Percentiles rank a stretch among this genome's conserved stretches.
These are phyloP conservation scores for Pseudonectria foliicola DNA, from an alignment of 2,329 filamentous ascomycete genomes.

Conservation along the genomic window DNA sequence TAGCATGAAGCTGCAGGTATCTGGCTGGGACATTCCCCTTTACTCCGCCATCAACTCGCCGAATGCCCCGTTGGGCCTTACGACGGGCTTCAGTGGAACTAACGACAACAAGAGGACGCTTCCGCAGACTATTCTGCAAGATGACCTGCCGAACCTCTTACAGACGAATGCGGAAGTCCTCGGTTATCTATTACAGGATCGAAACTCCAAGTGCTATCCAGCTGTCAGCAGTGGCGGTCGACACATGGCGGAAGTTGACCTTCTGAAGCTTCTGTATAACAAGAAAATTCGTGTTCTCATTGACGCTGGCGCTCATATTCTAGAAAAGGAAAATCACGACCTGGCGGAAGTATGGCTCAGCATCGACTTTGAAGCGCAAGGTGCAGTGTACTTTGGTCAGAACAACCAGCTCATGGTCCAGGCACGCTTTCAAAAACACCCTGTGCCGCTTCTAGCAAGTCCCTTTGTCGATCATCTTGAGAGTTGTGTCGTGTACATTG, in stretches of 20 bases:
- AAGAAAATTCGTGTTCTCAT: slow-evolving; percentile 46
- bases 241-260: slow-evolving; percentile 28
- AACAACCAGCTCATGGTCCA: slow-evolving; percentile 19
- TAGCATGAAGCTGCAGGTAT: slow-evolving; percentile 53
- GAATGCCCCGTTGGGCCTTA: slow-evolving; percentile 28
- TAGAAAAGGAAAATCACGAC: slow-evolving; percentile 48
- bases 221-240: slow-evolving; percentile 23
- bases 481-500: slow-evolving; percentile 50
- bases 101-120: slow-evolving; percentile 57
- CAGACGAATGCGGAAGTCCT: slow-evolving; percentile 61
- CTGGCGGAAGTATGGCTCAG: slow-evolving; percentile 45
- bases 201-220: slow-evolving; percentile 40
- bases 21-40: slow-evolving; percentile 61
- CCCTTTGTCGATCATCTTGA: slow-evolving; percentile 47
- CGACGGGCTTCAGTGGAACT: slow-evolving; percentile 66
- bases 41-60: too few species aligned
- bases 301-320: slow-evolving; percentile 55
- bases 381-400: too few species aligned
- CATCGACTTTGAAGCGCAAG: too few species aligned
- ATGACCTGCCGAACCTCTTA: slow-evolving; percentile 46
- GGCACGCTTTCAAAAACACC: slow-evolving; percentile 28
- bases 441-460: slow-evolving; percentile 44
- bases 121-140: slow-evolving; percentile 54
- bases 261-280: neutral
- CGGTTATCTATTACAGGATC: slow-evolving; percentile 44